Percentiles rank a stretch among this genome's conserved stretches.
phyloP scores from a whole-genome alignment of 2,329 filamentous ascomycete species.

The Calonectria henricotiae region DNA sequence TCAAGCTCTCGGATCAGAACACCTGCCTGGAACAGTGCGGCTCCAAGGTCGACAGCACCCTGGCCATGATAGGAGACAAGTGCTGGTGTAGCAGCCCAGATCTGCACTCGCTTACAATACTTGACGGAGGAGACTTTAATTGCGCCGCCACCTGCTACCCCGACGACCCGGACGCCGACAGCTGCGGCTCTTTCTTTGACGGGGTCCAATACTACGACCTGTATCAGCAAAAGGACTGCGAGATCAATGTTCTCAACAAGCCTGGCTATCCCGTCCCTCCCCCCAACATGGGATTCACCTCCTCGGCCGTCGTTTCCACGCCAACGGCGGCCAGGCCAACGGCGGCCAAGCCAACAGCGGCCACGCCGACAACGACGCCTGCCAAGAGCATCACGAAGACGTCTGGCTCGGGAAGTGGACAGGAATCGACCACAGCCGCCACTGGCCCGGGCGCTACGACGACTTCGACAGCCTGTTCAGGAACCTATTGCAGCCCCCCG shows the following conservation, averaged over 20 bases:
- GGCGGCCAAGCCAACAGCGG: background rate
- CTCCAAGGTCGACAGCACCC: background rate
- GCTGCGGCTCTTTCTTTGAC: background rate
- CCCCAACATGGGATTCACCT: background rate
- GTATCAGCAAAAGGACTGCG: background rate
- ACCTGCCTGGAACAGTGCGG: slow-evolving; percentile 1
- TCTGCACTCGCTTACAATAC: background rate
- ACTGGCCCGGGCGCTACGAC: background rate
- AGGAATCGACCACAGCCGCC: background rate
- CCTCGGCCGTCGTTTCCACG: background rate
- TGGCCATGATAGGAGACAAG: slow-evolving; percentile 15
- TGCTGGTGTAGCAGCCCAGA: slow-evolving; percentile 13
- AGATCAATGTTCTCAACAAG: background rate
- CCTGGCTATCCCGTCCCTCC: slow-evolving; percentile 15
- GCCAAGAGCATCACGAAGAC: background rate
- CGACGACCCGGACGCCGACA: background rate
- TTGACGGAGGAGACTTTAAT: slow-evolving; percentile 18
- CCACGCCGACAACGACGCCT: background rate
- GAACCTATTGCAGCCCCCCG: too few relatives aligned
- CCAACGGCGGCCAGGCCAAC: background rate
- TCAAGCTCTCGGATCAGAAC: slow-evolving; percentile 10
- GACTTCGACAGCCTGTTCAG: background rate
- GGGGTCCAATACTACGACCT: slow-evolving; percentile 19
- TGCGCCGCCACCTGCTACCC: slow-evolving; percentile 17
- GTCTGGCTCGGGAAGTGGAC: background rate